phyloP scores from a whole-genome alignment of 192 early-diverging fungal genomes.

The Allomyces arbusculus region DNA sequence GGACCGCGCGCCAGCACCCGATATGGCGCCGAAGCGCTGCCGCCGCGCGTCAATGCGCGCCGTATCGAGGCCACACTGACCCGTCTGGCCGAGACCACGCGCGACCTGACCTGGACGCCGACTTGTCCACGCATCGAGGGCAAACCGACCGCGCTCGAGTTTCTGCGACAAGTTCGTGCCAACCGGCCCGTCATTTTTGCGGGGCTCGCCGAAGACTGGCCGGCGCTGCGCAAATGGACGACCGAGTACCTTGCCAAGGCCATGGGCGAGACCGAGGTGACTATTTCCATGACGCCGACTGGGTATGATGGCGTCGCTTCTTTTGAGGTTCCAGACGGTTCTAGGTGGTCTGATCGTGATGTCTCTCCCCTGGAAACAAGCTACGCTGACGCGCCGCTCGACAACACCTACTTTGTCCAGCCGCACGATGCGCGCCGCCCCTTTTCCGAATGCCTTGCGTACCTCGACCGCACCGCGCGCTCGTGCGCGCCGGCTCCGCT shows the following conservation, averaged over 20 bases:
- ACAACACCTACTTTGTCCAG: conserved; percentile 16
- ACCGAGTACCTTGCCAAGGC: conserved; percentile 10
- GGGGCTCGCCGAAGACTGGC: conserved; percentile 14
- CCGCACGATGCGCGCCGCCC: conserved; percentile 16
- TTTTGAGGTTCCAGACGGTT: no score
- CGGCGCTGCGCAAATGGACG: conserved; percentile 17
- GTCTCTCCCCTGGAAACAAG: conserved; percentile 1
- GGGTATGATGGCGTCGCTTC: conserved; percentile 6
- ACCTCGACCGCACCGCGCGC: conserved; percentile 2
- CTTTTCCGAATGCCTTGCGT: conserved; percentile 10
- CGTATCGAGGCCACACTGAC: no score
- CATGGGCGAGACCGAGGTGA: conserved; percentile 8
- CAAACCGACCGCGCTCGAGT: conserved; percentile 14
- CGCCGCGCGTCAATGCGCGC: no score
- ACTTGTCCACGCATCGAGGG: no score
- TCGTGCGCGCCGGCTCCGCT: neutral
- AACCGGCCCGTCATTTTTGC: conserved; percentile 12
- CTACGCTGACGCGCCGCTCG: conserved; percentile 19
- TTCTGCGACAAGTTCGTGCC: conserved; percentile 8
- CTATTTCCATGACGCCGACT: conserved; percentile 24
- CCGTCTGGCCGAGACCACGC: no score
- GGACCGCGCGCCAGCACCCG: no score
- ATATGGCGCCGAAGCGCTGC: no score
- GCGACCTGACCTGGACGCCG: no score
- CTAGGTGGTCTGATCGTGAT: no score